Percentiles rank a stretch among this genome's conserved stretches.
phyloP scores from a whole-genome alignment of 192 early-diverging fungal species.

The Neocallimastix lanati region DNA sequence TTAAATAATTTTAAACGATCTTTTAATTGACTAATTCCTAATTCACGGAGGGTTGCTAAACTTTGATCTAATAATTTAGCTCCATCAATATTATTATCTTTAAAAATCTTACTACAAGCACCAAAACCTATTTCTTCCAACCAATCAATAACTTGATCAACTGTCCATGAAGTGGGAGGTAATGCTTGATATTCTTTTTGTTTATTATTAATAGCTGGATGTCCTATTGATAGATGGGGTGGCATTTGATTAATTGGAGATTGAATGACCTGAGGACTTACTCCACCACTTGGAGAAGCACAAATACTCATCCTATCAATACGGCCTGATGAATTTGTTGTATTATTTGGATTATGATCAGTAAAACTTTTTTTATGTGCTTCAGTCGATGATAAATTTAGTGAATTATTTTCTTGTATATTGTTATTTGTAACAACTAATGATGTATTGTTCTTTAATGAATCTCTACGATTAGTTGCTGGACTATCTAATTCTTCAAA shows the following conservation, averaged over 20 bases:
- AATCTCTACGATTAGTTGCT: background rate
- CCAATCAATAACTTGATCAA: background rate
- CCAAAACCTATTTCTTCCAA: background rate
- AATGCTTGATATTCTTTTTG: background rate
- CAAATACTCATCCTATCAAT: background rate
- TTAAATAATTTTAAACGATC: background rate
- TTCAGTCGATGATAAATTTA: background rate
- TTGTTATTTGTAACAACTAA: background rate
- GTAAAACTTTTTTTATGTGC: background rate
- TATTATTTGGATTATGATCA: background rate
- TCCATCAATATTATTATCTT: background rate
- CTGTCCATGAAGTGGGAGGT: background rate
- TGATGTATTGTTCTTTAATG: background rate
- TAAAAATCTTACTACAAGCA: background rate
- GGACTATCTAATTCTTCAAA: background rate
- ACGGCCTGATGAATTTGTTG: background rate
- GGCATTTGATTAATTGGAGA: background rate
- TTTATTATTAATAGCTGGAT: background rate
- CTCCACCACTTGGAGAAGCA: background rate
- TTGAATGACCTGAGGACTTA: background rate
- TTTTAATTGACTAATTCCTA: background rate
- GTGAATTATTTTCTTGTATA: background rate
- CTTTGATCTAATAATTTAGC: background rate
- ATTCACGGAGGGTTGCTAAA: background rate
- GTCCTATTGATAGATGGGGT: background rate